Evolutionary conservation across 345 rosid species (phyloP).

Genomic region (Dipteronia dyeriana): DNA sequence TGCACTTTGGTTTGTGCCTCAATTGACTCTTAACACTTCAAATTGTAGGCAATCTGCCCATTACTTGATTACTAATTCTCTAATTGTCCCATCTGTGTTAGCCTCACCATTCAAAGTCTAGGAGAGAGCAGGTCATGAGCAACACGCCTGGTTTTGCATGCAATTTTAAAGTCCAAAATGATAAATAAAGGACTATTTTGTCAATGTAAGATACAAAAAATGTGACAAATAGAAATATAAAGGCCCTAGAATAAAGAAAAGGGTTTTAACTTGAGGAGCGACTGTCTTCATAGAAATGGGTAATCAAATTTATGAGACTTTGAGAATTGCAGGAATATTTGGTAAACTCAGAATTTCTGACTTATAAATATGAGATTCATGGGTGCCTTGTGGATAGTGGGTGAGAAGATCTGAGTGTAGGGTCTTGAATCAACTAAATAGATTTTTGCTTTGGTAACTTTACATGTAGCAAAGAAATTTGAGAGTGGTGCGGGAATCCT

Average conservation of each 20-base stretch:
- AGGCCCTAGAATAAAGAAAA: not conserved
- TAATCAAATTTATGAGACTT: not conserved
- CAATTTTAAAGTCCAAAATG: not conserved
- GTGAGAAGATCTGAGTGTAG: not conserved
- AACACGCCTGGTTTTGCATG: not conserved
- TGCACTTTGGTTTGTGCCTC: not conserved
- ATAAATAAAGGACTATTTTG: not conserved
- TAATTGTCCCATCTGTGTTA: not conserved
- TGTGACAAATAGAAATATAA: not conserved
- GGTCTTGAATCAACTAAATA: not conserved
- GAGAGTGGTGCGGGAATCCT: not conserved
- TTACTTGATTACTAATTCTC: not conserved
- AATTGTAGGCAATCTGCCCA: not conserved
- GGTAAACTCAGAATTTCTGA: not conserved
- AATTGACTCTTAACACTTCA: not conserved
- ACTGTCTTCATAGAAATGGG: not conserved
- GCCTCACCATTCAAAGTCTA: not conserved
- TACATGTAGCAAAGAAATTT: not conserved
- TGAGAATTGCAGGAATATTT: not conserved
- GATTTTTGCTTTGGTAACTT: not conserved
- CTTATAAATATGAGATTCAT: not conserved
- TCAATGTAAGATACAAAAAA: not conserved
- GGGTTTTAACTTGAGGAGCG: not conserved
- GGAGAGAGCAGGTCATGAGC: not conserved
- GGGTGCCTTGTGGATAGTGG: not conserved